Evolutionary conservation across 192 early-diverging fungal species (phyloP).

Genomic region (Backusella australiensis): DNA sequence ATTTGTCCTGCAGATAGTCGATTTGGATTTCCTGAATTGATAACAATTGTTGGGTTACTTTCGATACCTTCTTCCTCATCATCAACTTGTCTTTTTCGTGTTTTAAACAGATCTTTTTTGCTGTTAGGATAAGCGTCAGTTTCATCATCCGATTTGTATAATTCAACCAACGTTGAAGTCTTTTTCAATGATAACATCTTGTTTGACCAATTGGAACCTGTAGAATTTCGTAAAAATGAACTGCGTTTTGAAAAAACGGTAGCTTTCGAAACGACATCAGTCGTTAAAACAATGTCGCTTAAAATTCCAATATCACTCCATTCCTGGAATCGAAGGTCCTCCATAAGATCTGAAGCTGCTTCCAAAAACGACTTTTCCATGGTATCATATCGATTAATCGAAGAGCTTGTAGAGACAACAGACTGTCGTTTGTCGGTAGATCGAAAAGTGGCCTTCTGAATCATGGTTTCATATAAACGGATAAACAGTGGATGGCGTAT

Average conservation of each 20-base stretch:
- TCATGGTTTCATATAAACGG: conserved; percentile 15
- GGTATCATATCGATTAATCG: not conserved
- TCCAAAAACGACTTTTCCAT: conserved; percentile 16
- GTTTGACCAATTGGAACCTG: not conserved
- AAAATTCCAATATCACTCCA: conserved; percentile 10
- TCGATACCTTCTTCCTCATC: not conserved
- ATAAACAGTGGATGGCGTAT: conserved; percentile 12
- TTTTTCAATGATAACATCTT: not conserved
- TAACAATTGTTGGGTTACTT: not conserved
- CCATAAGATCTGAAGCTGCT: not conserved
- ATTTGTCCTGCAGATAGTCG: not conserved
- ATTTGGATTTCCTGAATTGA: not conserved
- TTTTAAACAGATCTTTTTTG: not conserved
- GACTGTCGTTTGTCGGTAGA: conserved; percentile 1
- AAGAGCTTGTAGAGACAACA: not conserved
- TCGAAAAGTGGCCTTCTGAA: not conserved
- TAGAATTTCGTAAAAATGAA: not conserved
- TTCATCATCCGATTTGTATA: conserved; percentile 1
- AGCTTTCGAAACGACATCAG: conserved; percentile 11
- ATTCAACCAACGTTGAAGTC: not conserved
- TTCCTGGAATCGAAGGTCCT: conserved; percentile 1
- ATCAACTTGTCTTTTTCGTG: not conserved
- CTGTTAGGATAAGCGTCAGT: not conserved
- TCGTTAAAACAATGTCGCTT: conserved; percentile 15
- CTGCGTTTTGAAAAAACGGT: not conserved